Conservation (phyloP, 2,329 filamentous ascomycete genomes). For the Calonectria pauciramosa region DNA sequence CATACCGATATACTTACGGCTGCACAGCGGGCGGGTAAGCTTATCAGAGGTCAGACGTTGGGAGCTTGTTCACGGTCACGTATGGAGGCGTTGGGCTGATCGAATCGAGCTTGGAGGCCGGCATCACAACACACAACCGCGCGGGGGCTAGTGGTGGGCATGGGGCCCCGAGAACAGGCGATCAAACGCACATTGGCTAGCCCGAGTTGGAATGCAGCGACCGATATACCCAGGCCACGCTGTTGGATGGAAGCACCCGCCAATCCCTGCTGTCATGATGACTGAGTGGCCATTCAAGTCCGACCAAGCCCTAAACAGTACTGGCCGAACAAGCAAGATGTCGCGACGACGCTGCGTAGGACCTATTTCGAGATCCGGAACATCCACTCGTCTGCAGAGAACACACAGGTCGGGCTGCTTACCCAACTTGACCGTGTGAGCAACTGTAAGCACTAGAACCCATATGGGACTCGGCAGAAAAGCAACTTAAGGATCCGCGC, state of each 20-base stretch:
- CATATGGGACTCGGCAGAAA: conserved; percentile 3
- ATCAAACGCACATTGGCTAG: conserved; percentile 12
- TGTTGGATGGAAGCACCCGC: conserved; percentile 2
- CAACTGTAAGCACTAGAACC: conserved; percentile 31
- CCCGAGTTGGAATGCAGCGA: not conserved
- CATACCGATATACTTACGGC: not conserved
- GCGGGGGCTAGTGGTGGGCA: not conserved
- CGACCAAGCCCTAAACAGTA: conserved; percentile 13
- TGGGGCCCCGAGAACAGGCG: not conserved
- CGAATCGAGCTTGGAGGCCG: not conserved
- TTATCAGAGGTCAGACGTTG: conserved; percentile 18
- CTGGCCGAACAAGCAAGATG: conserved; percentile 18
- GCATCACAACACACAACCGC: conserved; percentile 2
- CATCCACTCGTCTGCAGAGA: conserved; percentile 24
- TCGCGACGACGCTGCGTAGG: conserved; percentile 7
- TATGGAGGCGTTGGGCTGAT: not conserved
- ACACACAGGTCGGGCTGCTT: conserved; percentile 20
- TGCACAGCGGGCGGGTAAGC: conserved; percentile 18
- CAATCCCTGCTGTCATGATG: conserved; percentile 3
- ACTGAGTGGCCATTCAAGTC: conserved; percentile 12
- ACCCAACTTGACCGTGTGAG: conserved; percentile 18
- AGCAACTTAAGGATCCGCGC: conserved; percentile 11
- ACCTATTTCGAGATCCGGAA: conserved; percentile 18
- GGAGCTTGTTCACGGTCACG: not conserved
- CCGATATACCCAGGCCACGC: conserved; percentile 3